Base-by-base conservation (phyloP, 2,329 filamentous ascomycete species). In the Exophiala bonariae region DNA sequence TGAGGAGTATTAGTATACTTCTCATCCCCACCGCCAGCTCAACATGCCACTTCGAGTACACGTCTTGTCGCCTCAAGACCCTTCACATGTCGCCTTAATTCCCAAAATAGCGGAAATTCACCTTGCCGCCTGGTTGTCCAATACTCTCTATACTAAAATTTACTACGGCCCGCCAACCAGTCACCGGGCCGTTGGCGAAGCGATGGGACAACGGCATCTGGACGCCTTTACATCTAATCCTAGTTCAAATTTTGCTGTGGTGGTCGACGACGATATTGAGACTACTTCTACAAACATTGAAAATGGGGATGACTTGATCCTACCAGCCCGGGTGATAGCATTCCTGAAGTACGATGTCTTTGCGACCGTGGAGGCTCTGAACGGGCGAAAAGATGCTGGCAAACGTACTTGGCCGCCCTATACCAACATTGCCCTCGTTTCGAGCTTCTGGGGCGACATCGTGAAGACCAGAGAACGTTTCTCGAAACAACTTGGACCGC, bases 291-390 rank as follows among this genome's bases (percentile, higher is more conserved):
- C n/a, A n/a, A n/a, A n/a, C n/a, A n/a, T n/a, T n/a, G n/a, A n/a
- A n/a, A n/a, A n/a, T 26, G 23, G 23, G 11, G 6, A 26, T 6
- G 23, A 26, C 6, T 26, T 6, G 23, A 6, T 11, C 23, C 17
- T 18, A 5, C 36, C 36, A 33, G 40, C 40, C 20, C 38, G 41
- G 28, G 22, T 44, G 35, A 47, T 51, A 23, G 49, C 49, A 6
- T 45, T 40, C 11, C 40, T 43, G 16, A 47, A 48, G n/a, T 51
- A 51, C 34, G 42, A 51, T 22, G 18, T 51, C 34, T 22, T 41
- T 31, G 13, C 18, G 28, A 40, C 16, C 7, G 7, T 18, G 8
- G 19, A 43, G 6, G 32, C 36, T 5, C 22, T 20, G 9, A 19
- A 31, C 11, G 28, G n/a, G 28, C 31, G 19, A 10, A 16, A 31